Evolutionary conservation across 805 yeast species (phyloP), one percentile per base, ranked within the genome.

Genomic region (Vanderwaltozyma polyspora): DNA sequence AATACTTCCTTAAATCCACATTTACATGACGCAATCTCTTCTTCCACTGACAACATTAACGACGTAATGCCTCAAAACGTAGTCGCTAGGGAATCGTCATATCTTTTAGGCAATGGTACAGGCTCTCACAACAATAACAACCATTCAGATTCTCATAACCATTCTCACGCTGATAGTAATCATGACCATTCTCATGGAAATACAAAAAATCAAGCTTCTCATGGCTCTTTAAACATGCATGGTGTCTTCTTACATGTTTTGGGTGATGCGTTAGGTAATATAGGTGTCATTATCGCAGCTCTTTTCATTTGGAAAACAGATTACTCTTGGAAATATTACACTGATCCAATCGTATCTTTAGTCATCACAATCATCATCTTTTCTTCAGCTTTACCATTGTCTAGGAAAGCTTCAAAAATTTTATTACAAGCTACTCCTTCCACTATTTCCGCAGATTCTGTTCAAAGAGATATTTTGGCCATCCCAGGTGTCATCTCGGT

Each of bases 161-260:
- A 27, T 33, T 22, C 31, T 21, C 31, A 28, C 18, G 10, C 4
- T 21, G 23, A 21, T 21, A 25, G n/a, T 5, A n/a, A 19, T n/a
- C 8, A 22, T 19, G 6, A 22, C 11, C 17, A 13, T 15, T 22
- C 32, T 3, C 19, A 29, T 16, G 28, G 34, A 42, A 25, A 30
- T 36, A 26, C 44, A 27, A 37, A 33, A 34, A 22, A 33, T 25
- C 15, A 42, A 39, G 13, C n/a, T 12, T 28, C 64, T 40, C 48
- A 59, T 22, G 74, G 71, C 52, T 82, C 95, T n/a, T 65, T 89
- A 64, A 89, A 91, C 60, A 89, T 89, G 96, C 87, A 84, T 49
- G 98, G 98, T 43, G 96, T 89, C 3, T 91, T 84, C 53, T 66
- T 89, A 51, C 98, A 89, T 53, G 98, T 91, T 10, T 42, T 91